phyloP scores from a whole-genome alignment of 768 basidiomycete genomes.

The Suillus brevipes region DNA sequence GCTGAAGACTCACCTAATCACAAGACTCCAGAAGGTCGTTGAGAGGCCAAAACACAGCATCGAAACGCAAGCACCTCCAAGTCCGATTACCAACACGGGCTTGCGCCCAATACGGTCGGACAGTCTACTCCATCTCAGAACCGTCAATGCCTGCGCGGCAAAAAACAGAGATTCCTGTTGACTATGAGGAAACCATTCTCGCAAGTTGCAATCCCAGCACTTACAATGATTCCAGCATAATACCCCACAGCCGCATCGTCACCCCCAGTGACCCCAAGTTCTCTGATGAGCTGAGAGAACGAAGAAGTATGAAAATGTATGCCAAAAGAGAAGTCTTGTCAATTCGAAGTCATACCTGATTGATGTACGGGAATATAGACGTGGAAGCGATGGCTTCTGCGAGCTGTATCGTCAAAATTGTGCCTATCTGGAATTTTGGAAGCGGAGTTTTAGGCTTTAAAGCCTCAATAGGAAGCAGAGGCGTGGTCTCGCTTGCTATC shows the following conservation, averaged over 20 bases:
- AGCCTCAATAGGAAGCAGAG: not conserved
- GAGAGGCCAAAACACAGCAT: slow-evolving; percentile 66
- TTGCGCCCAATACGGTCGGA: slow-evolving; percentile 63
- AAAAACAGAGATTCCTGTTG: slow-evolving; percentile 63
- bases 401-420: slow-evolving; percentile 44
- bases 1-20: slow-evolving; percentile 47
- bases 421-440: slow-evolving; percentile 43
- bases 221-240: slow-evolving; percentile 60
- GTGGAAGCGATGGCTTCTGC: slow-evolving; percentile 47
- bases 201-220: slow-evolving; percentile 20
- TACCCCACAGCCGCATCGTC: slow-evolving; percentile 66
- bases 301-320: not conserved
- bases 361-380: slow-evolving; percentile 52
- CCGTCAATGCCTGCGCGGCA: slow-evolving; percentile 53
- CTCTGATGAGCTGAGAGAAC: slow-evolving; percentile 52
- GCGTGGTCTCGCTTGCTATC: not conserved
- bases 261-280: slow-evolving; percentile 61
- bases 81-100: slow-evolving; percentile 55
- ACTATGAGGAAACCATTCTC: not conserved
- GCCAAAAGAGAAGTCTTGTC: not conserved
- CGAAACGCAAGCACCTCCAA: slow-evolving; percentile 51
- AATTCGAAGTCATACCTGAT: slow-evolving; percentile 34
- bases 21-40: slow-evolving; percentile 50
- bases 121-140: slow-evolving; percentile 63
- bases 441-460: slow-evolving; percentile 38